Percentiles rank a stretch among this genome's conserved stretches.
Conservation (phyloP, 768 basidiomycete species). For the Hygrocybe coccinea region DNA sequence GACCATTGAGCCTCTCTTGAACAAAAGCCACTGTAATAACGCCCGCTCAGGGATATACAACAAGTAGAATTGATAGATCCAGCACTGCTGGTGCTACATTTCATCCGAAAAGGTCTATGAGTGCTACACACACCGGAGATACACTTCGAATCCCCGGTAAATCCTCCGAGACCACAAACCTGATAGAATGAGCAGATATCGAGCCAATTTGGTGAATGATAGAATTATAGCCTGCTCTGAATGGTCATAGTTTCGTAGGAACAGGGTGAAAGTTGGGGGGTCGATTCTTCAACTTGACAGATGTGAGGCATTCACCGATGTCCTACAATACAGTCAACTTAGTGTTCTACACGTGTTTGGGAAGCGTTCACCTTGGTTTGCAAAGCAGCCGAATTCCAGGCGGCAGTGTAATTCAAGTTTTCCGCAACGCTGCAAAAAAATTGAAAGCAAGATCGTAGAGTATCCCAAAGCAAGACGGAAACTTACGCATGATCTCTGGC, state of each 20-base stretch:
- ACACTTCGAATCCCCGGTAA: no score
- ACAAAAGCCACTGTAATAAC: no score
- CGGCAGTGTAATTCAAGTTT: constrained; percentile 41
- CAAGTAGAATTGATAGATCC: no score
- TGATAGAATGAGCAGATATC: no score
- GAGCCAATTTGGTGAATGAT: no score
- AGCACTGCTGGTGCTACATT: no score
- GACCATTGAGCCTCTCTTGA: no score
- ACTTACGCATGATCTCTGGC: constrained; percentile 72
- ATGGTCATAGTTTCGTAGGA: constrained; percentile 6
- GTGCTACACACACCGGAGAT: no score
- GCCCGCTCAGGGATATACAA: no score
- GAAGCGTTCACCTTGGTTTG: constrained; percentile 35
- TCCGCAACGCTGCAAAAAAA: constrained; percentile 32
- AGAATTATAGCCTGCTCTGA: no score
- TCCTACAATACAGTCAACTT: constrained; percentile 27
- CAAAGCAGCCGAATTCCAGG: constrained; percentile 42
- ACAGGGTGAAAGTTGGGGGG: constrained; percentile 27
- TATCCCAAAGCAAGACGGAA: not conserved
- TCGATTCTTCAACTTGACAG: constrained; percentile 27
- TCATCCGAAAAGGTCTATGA: no score
- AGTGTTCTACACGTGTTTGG: not conserved
- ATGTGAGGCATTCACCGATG: constrained; percentile 33
- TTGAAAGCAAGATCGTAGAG: not conserved
- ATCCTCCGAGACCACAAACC: no score